Base-by-base conservation (phyloP, 192 early-diverging fungal genomes). In the Pilobolus umbonatus region DNA sequence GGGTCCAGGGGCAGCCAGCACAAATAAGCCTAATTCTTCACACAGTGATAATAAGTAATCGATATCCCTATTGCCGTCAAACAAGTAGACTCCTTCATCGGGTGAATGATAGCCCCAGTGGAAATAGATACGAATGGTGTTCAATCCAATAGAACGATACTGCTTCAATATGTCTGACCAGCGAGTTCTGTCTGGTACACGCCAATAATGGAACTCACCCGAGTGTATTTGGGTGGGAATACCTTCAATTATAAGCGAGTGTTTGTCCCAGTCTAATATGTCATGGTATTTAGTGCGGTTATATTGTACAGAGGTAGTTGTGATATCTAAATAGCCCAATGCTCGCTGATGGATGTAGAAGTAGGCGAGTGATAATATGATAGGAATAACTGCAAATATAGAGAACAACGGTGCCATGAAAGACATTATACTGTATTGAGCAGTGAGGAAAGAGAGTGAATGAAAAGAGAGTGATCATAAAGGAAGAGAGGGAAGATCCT, bases 151-250 rank as follows among this genome's bases (percentile, higher is more conserved):
- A 4, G 84, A 77, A 42, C 84, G 82, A 79, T 87, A 87, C 62
- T 85, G 81, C 57, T 78, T 72, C 29, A 95, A 75, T 32, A 89
- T 79, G 21, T 64, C 67, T 29, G 66, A 56, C 92, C 92, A 95
- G 7, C 83, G 71, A 2, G 60, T 38, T 24, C 65, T 42, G 58
- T 87, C 82, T 0, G 90, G 89, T 11, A 92, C 57, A 25, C 90
- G 79, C 90, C 90, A 94, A 65, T 92, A 92, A 65, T 92, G 89
- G 68, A 94, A 94, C 68, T 94, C 92, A 1, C 87, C 85, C 12
- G 80, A 79, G 43, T 87, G 69, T 25, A 94, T 71, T 54, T 85
- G 65, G 1, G 74, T 77, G 0, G 83, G 85, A 34, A 68, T 76
- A 15, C 90, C 89, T 60, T 84, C 58, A 25, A 94, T 74, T 34